These are phyloP conservation scores for Pythium monospermum DNA, from an alignment of 352 stramenopile species.

Conservation along the genomic window DNA sequence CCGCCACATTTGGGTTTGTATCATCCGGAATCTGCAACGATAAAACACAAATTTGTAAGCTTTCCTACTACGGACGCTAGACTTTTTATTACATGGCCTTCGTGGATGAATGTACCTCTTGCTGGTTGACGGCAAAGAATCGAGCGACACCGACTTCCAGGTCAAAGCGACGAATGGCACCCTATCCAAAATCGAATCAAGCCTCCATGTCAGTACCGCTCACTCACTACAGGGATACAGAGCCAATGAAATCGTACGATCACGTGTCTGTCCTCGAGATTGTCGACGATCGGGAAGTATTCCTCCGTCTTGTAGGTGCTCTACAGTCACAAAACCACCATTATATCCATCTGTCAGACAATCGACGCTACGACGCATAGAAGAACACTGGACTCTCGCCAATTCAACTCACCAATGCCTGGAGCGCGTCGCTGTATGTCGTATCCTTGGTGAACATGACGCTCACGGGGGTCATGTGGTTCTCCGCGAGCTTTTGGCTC, in stretches of 20 bases:
- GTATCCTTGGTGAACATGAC: constrained; percentile 66
- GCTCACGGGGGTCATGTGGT: constrained; percentile 57
- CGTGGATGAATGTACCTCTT: constrained; percentile 28
- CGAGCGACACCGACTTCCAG: constrained; percentile 71
- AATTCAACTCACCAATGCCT: constrained; percentile 40
- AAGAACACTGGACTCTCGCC: too few relatives aligned
- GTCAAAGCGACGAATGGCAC: constrained; percentile 65
- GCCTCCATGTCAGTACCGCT: background rate
- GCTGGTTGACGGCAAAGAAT: constrained; percentile 62
- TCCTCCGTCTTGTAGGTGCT: constrained; percentile 72
- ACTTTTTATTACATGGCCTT: too few relatives aligned
- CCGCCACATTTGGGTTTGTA: constrained; percentile 55
- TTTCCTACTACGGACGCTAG: too few relatives aligned
- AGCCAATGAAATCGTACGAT: constrained; percentile 32
- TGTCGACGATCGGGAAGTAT: constrained; percentile 76
- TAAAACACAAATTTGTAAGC: background rate
- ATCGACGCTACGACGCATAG: too few relatives aligned
- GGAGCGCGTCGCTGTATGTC: constrained; percentile 65
- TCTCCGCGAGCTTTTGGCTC: constrained; percentile 52
- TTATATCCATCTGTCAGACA: background rate
- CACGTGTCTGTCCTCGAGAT: constrained; percentile 38
- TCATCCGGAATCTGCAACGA: constrained; percentile 45
- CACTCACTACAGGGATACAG: background rate
- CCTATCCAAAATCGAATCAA: constrained; percentile 24
- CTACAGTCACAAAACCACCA: constrained; percentile 18